Base-by-base conservation (phyloP, 805 yeast species). In the Candida patagonica region DNA sequence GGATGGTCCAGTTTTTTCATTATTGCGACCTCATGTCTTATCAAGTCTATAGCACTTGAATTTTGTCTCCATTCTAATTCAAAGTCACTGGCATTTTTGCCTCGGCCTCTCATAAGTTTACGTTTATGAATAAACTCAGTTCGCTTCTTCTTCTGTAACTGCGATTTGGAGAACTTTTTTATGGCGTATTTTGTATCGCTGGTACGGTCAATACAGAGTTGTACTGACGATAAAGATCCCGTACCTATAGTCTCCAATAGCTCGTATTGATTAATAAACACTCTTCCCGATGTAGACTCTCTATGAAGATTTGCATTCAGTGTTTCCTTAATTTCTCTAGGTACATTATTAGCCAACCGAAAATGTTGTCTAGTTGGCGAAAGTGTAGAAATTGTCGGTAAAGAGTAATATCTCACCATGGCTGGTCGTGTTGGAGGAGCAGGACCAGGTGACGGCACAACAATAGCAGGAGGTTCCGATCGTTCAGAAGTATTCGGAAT, bases 221-320 rank as follows among this genome's bases (percentile, higher is more conserved):
- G 84, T 1, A 87, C 94, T 52, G 80, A 78, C 1, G 96, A 96
- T 65, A 83, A 88, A 2, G 94, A 76, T 0, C 97, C 97, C 45
- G 82, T 82, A 3, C 96, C 96, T 10, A 88, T 76, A 44, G 77
- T 85, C 42, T 76, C 70, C n/a, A 76, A 53, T 7, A 89, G 75
- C 39, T 69, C 67, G 59, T 89, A 89, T 51, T 65, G 66, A 44
- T 65, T 65, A 25, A 65, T 47, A 25, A 42, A 44, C 20, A 25
- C 31, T n/a, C 62, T 60, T 6, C 50, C 43, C 16, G 55, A 54
- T 31, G 55, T 60, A 10, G 31, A 29, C 32, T 55, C 56, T 6
- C 45, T 36, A 35, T 42, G 43, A 4, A 29, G 20, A 17, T 43
- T 42, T 32, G 62, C 53, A 42, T 47, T 44, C 30, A 57, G 55